Percentiles rank a stretch among this genome's conserved stretches.
phyloP scores from a whole-genome alignment of 495 filamentous ascomycete genomes.

The Hapsidospora chrysogenum region DNA sequence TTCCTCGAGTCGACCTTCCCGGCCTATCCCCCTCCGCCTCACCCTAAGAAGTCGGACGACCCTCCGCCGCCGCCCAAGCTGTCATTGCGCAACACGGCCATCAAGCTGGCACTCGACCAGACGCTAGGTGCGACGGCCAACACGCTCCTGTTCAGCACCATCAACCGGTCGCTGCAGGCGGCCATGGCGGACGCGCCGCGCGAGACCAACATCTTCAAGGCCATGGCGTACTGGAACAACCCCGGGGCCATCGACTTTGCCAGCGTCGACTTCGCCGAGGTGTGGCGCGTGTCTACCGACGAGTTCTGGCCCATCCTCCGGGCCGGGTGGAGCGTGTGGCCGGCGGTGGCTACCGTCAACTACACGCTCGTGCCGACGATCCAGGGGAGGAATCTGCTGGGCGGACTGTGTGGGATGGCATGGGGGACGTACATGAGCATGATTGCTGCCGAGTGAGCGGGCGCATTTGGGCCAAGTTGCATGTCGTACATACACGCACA shows the following conservation, averaged over 20 bases:
- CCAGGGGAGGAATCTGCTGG: constrained; percentile 58
- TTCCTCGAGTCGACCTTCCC: constrained; percentile 34
- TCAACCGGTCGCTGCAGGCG: constrained; percentile 20
- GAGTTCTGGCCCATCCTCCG: constrained; percentile 56
- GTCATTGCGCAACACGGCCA: constrained; percentile 51
- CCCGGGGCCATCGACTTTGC: constrained; percentile 13
- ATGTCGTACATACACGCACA: too few relatives aligned
- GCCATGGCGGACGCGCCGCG: constrained; percentile 16
- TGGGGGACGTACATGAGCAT: constrained; percentile 85
- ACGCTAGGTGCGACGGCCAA: constrained; percentile 61
- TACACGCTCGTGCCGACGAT: constrained; percentile 63
- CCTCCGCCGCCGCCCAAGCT: constrained; percentile 28
- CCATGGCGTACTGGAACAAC: constrained; percentile 7
- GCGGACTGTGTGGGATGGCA: constrained; percentile 58
- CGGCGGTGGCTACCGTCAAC: constrained; percentile 60
- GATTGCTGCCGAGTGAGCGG: constrained; percentile 23
- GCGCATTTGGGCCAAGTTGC: background rate
- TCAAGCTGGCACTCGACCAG: constrained; percentile 76
- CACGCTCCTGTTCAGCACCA: constrained; percentile 50
- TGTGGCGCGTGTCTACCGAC: constrained; percentile 17
- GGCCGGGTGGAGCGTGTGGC: constrained; percentile 73
- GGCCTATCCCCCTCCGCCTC: constrained; percentile 19
- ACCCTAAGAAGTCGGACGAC: constrained; percentile 19
- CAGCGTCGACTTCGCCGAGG: constrained; percentile 14
- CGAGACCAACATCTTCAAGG: constrained; percentile 10